Percentiles rank a stretch among this genome's conserved stretches.
phyloP scores from a whole-genome alignment of 805 yeast species.

The Kregervanrija delftensis region DNA sequence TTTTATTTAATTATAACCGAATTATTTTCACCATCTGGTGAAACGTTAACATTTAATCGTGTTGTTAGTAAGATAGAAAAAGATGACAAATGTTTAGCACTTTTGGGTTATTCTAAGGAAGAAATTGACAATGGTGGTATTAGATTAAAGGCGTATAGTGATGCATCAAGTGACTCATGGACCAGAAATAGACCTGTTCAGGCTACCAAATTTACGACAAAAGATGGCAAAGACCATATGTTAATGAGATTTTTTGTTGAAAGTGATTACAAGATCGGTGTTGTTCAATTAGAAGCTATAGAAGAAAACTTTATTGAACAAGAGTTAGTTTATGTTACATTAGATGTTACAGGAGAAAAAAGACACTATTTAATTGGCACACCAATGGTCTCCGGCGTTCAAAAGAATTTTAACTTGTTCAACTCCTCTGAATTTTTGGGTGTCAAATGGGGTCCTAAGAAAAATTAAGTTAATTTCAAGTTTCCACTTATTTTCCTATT shows the following conservation, averaged over 20 bases:
- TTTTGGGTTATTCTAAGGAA: constrained; percentile 35
- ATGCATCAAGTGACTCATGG: constrained; percentile 64
- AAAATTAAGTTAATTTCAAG: constrained; percentile 26
- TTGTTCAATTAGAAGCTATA: constrained; percentile 75
- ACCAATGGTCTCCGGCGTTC: constrained; percentile 38
- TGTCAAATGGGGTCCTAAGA: constrained; percentile 75
- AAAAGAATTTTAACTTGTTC: constrained; percentile 10
- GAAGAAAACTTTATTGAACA: constrained; percentile 60
- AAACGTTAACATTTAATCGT: constrained; percentile 82
- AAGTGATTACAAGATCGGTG: constrained; percentile 55
- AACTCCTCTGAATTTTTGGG: constrained; percentile 60
- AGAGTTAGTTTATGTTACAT: constrained; percentile 62
- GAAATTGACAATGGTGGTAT: constrained; percentile 37
- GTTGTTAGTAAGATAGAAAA: constrained; percentile 74
- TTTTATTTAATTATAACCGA: constrained; percentile 74
- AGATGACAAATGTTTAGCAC: constrained; percentile 50
- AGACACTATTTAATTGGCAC: constrained; percentile 61
- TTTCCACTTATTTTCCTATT: not conserved
- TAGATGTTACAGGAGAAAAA: constrained; percentile 67
- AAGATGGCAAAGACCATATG: constrained; percentile 73
- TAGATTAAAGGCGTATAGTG: constrained; percentile 81
- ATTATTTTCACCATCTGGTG: constrained; percentile 82
- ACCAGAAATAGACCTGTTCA: constrained; percentile 82
- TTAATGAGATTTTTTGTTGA: constrained; percentile 84
- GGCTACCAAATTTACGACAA: constrained; percentile 55